Base-by-base conservation (phyloP, 768 basidiomycete species). In the Rhodocollybia butyracea region DNA sequence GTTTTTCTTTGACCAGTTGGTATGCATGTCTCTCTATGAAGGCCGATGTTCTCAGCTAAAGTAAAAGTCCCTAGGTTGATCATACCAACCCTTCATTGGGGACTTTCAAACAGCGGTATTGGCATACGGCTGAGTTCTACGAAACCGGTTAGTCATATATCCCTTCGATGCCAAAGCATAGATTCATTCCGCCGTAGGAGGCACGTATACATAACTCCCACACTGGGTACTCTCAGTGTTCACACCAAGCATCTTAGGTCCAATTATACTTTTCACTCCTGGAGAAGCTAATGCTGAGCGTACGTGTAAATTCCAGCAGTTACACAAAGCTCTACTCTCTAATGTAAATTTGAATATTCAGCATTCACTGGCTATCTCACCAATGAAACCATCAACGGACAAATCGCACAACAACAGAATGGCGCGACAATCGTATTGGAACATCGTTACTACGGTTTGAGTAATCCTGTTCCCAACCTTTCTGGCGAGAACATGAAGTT, bases 91-190 rank as follows among this genome's bases (percentile, higher is more conserved):
- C 85, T n/a, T 70, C 74, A 26, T 70, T 81, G 21, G 88, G 88
- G 19, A 89, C 86, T n/a, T 91, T 91, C 70, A 74, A 82, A 64
- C 88, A 89, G 68, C 79, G 88, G 32, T 89, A 78, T 68, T 89
- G 86, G 86, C 75, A 81, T 57, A 82, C 82, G 29, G 86, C 75
- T 67, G 83, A 89, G 65, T 86, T 75, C 61, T 89, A 89, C 59
- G 72, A 84, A 65, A 57, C 69, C 36, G 79, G 81, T 79, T 54
- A 32, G 65, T 27, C 36, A 11, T 1, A 13, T 15, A 5, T 27
- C 26, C 26, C 7, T 10, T 13, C 19, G 29, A 7, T 13, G 10
- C n/a, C 32, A 7, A n/a, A 50, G 26, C 6, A 53, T 13, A 31
- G 8, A 8, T 41, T 17, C 15, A 1, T 27, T 4, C 19, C 32